These are phyloP conservation scores for Nepenthes gracilis DNA, from an alignment of 148 eudicot genomes.

Conservation along the genomic window DNA sequence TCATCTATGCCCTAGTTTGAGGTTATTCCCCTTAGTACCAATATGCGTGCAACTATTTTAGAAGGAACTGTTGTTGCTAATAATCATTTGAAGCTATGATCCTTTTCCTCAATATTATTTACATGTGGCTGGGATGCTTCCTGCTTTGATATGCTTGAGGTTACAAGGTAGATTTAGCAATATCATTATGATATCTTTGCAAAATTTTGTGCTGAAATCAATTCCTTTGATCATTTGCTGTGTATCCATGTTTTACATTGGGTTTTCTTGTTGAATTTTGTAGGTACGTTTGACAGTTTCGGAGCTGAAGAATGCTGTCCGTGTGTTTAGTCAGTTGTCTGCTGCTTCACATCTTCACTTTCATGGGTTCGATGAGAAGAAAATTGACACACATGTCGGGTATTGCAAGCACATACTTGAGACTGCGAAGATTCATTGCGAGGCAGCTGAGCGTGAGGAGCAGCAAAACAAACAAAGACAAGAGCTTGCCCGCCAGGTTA, in stretches of 20 bases:
- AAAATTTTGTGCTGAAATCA: too few relatives aligned
- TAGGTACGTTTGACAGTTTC: slow-evolving; percentile 84
- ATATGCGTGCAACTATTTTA: background rate
- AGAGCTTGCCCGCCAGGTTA: slow-evolving; percentile 82
- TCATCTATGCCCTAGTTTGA: background rate
- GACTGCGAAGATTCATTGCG: slow-evolving; percentile 76
- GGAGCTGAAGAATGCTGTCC: slow-evolving; percentile 84
- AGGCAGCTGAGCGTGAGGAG: slow-evolving; percentile 93
- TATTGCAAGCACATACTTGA: slow-evolving; percentile 88
- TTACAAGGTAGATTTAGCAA: too few relatives aligned
- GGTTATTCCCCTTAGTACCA: background rate
- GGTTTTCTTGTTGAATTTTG: background rate
- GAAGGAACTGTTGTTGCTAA: too few relatives aligned
- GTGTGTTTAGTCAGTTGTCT: slow-evolving; percentile 79
- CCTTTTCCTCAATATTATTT: too few relatives aligned
- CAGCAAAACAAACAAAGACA: slow-evolving; percentile 60
- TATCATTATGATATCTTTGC: too few relatives aligned
- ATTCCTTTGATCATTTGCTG: too few relatives aligned
- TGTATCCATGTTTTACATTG: too few relatives aligned
- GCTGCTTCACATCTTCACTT: slow-evolving; percentile 65
- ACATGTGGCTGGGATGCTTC: too few relatives aligned
- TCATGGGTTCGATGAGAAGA: slow-evolving; percentile 97
- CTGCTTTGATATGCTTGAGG: too few relatives aligned
- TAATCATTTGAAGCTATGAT: too few relatives aligned
- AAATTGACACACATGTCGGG: slow-evolving; percentile 90